These are phyloP conservation scores for Plectosphaerella cucumerina DNA, from an alignment of 2,329 filamentous ascomycete species.

Conservation along the genomic window DNA sequence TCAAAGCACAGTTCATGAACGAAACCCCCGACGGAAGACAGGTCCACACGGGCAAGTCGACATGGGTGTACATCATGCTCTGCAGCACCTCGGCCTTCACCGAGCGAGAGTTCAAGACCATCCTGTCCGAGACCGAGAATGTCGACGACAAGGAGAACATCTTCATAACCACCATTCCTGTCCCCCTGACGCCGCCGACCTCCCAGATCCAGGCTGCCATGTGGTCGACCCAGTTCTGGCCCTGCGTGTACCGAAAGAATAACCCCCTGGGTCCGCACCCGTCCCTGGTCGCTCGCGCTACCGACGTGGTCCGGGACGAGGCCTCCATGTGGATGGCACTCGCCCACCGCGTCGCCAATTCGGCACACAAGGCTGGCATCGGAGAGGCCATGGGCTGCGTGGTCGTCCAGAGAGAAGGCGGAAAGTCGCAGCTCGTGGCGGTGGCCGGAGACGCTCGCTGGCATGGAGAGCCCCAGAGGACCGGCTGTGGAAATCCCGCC, in stretches of 20 bases:
- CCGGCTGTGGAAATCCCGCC: conserved; percentile 65
- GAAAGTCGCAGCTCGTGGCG: conserved; percentile 57
- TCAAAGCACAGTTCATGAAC: conserved; percentile 60
- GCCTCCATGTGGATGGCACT: conserved; percentile 64
- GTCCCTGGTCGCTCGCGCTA: conserved; percentile 65
- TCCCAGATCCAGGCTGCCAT: conserved; percentile 69
- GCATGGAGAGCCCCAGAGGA: conserved; percentile 45
- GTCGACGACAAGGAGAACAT: conserved; percentile 41
- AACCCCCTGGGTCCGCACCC: conserved; percentile 85
- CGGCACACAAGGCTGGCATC: conserved; percentile 52
- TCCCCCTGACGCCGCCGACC: conserved; percentile 70
- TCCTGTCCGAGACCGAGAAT: conserved; percentile 44
- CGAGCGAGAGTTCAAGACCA: conserved; percentile 45
- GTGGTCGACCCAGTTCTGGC: conserved; percentile 79
- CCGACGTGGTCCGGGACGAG: conserved; percentile 62
- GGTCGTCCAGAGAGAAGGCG: conserved; percentile 61
- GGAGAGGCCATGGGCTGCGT: conserved; percentile 72
- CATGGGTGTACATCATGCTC: conserved; percentile 55
- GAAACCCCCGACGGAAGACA: conserved; percentile 48
- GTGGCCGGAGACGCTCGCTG: conserved; percentile 75
- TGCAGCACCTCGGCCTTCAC: conserved; percentile 48
- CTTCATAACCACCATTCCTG: conserved; percentile 59
- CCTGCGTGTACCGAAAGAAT: conserved; percentile 79
- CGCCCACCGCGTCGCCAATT: conserved; percentile 58
- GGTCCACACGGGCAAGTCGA: conserved; percentile 56